Base-by-base conservation (phyloP, 2,329 filamentous ascomycete species). In the Calycina marina region DNA sequence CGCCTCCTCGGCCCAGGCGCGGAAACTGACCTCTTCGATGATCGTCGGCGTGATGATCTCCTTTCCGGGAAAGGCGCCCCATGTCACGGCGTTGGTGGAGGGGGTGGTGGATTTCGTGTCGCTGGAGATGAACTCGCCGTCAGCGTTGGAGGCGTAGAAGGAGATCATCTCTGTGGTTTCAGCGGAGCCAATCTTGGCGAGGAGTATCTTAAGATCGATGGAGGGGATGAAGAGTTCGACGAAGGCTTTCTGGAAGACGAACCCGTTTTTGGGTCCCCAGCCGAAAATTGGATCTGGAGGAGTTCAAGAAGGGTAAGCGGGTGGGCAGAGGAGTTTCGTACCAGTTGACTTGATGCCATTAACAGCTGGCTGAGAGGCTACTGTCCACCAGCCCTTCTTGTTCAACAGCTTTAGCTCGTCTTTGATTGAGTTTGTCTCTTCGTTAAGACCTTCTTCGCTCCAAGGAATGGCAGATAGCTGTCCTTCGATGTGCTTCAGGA, bases 241-340 rank as follows among this genome's bases (percentile, higher is more conserved):
- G 56, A 98, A 98, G 0, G 88, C 80, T 58, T 96, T 98, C 52
- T 98, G 90, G 62, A 94, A 98, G 29, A 96, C 85, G 54, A 93
- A 96, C 12, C 90, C 90, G 47, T 86, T 77, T 30, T 69, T 71
- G 0, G 90, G 90, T 1, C 90, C 90, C 90, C 90, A 98, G 41
- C 90, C 90, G 48, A 93, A 93, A 13, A 82, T 71, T 3, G 68
- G 59, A 53, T 98, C 73, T 29, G 68, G 20, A n/a, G n/a, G 20
- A 22, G n/a, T 22, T 8, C 8, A 22, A 22, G 3, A 2, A 22
- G 20, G 20, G 2, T n/a, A n/a, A n/a, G n/a, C n/a, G n/a, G n/a
- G n/a, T n/a, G n/a, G n/a, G n/a, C n/a, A n/a, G n/a, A n/a, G 2
- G 20, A n/a, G n/a, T 22, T 9, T 9, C n/a, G 8, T 22, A 22